These are phyloP conservation scores for Aspergillus viridinutans DNA, from an alignment of 2,329 filamentous ascomycete genomes.

Conservation along the genomic window DNA sequence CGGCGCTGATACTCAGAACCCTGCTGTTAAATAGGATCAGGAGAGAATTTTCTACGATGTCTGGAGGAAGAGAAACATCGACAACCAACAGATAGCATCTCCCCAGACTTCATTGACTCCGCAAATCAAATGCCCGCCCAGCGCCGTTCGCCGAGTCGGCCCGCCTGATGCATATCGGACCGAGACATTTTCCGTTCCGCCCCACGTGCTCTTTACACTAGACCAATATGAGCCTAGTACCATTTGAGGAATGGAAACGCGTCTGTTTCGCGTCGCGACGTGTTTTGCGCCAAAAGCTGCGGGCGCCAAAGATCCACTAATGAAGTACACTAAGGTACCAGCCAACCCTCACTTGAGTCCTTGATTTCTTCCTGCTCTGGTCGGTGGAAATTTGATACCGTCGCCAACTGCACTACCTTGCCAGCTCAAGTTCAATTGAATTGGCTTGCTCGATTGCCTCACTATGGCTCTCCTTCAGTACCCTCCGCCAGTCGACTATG, in stretches of 20 bases:
- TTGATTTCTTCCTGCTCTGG: slow-evolving; percentile 10
- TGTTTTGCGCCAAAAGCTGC: slow-evolving; percentile 13
- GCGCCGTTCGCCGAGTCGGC: slow-evolving; percentile 21
- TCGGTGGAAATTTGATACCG: slow-evolving; percentile 6
- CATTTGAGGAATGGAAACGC: slow-evolving; percentile 18
- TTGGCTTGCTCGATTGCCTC: slow-evolving; percentile 21
- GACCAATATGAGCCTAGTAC: slow-evolving; percentile 11
- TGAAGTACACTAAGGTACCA: slow-evolving; percentile 1
- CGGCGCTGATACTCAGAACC: slow-evolving; percentile 14
- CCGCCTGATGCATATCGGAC: slow-evolving; percentile 18
- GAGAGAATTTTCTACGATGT: slow-evolving; percentile 10
- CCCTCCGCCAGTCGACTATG: slow-evolving; percentile 78
- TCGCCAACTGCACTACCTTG: slow-evolving; percentile 11
- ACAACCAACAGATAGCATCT: slow-evolving; percentile 20
- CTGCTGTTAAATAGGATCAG: slow-evolving; percentile 10
- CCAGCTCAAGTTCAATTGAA: slow-evolving; percentile 17
- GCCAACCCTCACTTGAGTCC: slow-evolving; percentile 5
- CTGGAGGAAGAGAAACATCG: slow-evolving; percentile 10
- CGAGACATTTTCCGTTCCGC: slow-evolving; percentile 33
- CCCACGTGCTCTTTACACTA: slow-evolving; percentile 17
- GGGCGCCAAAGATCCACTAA: slow-evolving; percentile 6
- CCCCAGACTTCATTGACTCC: slow-evolving; percentile 23
- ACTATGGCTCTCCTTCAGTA: slow-evolving; percentile 82
- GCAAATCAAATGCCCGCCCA: slow-evolving; percentile 19
- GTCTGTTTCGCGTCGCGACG: slow-evolving; percentile 28